A percentile compares a stretch with the other conserved stretches of the same genome.
phyloP scores from a whole-genome alignment of 2,329 filamentous ascomycete genomes.

The Ceratocystis huliohia region DNA sequence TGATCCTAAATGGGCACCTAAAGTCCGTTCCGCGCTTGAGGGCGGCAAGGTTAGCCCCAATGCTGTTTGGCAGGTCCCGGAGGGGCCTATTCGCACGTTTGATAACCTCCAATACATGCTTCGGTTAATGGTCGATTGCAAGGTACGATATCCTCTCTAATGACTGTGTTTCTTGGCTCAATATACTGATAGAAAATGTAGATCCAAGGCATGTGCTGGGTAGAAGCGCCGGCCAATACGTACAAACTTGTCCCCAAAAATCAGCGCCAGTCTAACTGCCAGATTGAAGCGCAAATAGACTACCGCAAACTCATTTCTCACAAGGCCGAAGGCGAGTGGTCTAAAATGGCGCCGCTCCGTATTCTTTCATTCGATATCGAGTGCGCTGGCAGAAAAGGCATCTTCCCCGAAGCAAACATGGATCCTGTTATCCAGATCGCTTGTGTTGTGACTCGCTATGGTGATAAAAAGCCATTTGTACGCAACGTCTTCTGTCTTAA shows the following conservation, averaged over 20 bases:
- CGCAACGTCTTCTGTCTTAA: slow-evolving; percentile 94
- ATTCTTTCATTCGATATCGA: slow-evolving; percentile 97
- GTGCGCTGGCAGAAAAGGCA: slow-evolving; percentile 90
- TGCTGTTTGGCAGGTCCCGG: slow-evolving; percentile 63
- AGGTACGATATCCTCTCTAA: slow-evolving; percentile 37
- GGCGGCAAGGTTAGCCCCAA: slow-evolving; percentile 74
- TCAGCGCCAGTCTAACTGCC: slow-evolving; percentile 77
- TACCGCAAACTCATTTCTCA: slow-evolving; percentile 78
- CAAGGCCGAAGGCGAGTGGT: slow-evolving; percentile 83
- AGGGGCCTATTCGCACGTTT: slow-evolving; percentile 68
- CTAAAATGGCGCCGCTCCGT: slow-evolving; percentile 89
- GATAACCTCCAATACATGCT: slow-evolving; percentile 93
- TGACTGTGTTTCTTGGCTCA: neutral
- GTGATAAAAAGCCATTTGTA: slow-evolving; percentile 90
- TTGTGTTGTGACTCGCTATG: slow-evolving; percentile 86
- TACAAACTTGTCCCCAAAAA: slow-evolving; percentile 57
- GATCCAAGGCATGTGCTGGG: slow-evolving; percentile 95
- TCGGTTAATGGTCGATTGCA: slow-evolving; percentile 95
- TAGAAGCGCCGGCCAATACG: slow-evolving; percentile 63
- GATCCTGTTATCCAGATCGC: slow-evolving; percentile 98
- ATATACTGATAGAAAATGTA: slow-evolving; percentile 28
- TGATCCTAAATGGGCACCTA: slow-evolving; percentile 73
- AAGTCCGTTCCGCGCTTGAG: slow-evolving; percentile 64
- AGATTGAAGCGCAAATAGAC: slow-evolving; percentile 81
- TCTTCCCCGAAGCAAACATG: slow-evolving; percentile 84